These are phyloP conservation scores for Cladosporium sp. DNA, from an alignment of 2,329 filamentous ascomycete species.

Conservation along the genomic window DNA sequence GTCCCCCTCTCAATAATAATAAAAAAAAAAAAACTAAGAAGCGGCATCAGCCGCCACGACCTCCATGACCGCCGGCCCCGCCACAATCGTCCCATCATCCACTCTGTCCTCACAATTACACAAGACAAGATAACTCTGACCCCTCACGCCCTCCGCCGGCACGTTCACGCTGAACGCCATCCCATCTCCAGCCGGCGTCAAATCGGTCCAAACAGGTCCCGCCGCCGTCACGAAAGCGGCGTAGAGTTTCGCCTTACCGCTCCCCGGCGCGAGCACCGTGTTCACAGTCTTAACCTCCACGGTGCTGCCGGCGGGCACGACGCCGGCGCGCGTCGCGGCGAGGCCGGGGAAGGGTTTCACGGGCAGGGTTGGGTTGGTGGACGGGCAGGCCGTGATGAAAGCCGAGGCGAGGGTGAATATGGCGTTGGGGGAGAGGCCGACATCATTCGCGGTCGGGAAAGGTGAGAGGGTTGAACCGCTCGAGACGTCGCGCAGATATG, in stretches of 20 bases:
- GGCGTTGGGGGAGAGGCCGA: conserved; percentile 53
- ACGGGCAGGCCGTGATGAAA: conserved; percentile 58
- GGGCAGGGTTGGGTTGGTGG: conserved; percentile 51
- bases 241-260: conserved; percentile 15
- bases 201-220: conserved; percentile 17
- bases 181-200: conserved; percentile 17
- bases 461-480: conserved; percentile 38
- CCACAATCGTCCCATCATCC: conserved; percentile 19
- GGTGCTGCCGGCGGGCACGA: conserved; percentile 14
- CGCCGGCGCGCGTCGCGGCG: conserved; percentile 16
- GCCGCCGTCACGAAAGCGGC: conserved; percentile 20
- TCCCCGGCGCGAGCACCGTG: conserved; percentile 13
- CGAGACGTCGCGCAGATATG: conserved; percentile 46
- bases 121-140: conserved; percentile 23
- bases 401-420: conserved; percentile 59
- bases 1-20: too few species aligned
- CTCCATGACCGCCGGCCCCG: conserved; percentile 22
- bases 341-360: conserved; percentile 45
- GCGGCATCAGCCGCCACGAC: conserved; percentile 18
- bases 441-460: conserved; percentile 58
- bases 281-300: conserved; percentile 16
- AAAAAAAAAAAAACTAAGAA: too few species aligned
- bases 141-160: conserved; percentile 17
- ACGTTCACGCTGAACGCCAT: conserved; percentile 20
- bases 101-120: conserved; percentile 20